phyloP scores from a whole-genome alignment of 1,284 basidiomycete genomes.

The Tylopilus microsporus region DNA sequence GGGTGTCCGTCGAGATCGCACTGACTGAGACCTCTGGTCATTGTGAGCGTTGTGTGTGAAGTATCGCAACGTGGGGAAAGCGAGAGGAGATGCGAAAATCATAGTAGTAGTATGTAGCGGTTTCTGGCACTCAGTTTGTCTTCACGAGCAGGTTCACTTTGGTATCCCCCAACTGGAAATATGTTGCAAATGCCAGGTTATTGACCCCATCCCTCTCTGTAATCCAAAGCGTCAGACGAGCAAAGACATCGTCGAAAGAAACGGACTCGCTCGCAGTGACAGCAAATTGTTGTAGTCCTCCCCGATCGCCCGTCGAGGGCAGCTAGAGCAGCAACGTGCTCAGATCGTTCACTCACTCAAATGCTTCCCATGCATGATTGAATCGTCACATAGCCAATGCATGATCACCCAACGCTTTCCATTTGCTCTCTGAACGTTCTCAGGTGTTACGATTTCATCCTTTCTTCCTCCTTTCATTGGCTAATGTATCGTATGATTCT shows the following conservation, averaged over 20 bases:
- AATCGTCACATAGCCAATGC: constrained; percentile 71
- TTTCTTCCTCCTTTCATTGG: too few species aligned
- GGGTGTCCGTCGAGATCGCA: constrained; percentile 77
- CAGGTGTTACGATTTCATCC: too few species aligned
- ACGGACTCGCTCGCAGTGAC: constrained; percentile 56
- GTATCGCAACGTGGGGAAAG: too few species aligned
- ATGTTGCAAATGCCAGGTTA: constrained; percentile 88
- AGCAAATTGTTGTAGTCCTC: constrained; percentile 67
- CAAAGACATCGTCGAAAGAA: background rate
- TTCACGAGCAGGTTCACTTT: constrained; percentile 79
- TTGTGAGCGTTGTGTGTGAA: background rate
- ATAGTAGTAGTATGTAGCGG: too few species aligned
- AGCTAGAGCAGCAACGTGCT: too few species aligned
- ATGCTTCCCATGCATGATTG: constrained; percentile 85
- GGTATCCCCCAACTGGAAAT: constrained; percentile 41
- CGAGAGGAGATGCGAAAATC: too few species aligned
- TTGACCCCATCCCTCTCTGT: constrained; percentile 75
- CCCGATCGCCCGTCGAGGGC: constrained; percentile 55
- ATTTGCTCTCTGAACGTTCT: constrained; percentile 29
- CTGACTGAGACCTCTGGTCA: constrained; percentile 38
- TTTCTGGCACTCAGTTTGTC: constrained; percentile 86
- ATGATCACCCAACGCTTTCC: too few species aligned
- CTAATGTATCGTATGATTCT: too few species aligned
- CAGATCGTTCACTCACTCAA: constrained; percentile 27
- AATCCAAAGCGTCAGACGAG: background rate